A percentile compares a stretch with the other conserved stretches of the same genome.
These are phyloP conservation scores for Picochlorum sp. DNA, from an alignment of 139 green algal species.

Conservation along the genomic window DNA sequence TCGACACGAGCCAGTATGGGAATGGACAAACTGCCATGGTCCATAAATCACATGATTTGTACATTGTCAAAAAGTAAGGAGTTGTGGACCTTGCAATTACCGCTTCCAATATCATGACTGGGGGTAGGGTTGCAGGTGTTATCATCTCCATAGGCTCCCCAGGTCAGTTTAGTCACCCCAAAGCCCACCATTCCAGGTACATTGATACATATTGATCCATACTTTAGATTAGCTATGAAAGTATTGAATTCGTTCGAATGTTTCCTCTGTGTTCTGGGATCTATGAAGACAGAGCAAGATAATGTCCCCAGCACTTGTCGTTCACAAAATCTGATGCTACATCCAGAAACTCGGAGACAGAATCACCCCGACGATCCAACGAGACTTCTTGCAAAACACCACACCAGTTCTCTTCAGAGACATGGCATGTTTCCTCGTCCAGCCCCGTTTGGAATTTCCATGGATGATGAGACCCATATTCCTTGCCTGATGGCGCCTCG, in stretches of 20 bases:
- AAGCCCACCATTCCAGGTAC: conserved; percentile 41
- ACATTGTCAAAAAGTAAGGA: conserved; percentile 63
- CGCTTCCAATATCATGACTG: conserved; percentile 51
- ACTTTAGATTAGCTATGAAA: conserved; percentile 50
- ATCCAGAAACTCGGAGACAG: conserved; percentile 43
- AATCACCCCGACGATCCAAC: conserved; percentile 28
- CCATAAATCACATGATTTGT: conserved; percentile 52
- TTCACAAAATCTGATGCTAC: conserved; percentile 54
- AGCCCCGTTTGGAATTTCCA: conserved; percentile 42
- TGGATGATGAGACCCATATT: conserved; percentile 14
- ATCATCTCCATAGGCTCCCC: conserved; percentile 60
- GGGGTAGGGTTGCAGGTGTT: neutral
- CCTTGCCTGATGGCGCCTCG: conserved; percentile 1
- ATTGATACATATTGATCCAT: conserved; percentile 68
- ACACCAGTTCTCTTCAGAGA: conserved; percentile 65
- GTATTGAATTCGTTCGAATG: conserved; percentile 33
- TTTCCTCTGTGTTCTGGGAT: conserved; percentile 37
- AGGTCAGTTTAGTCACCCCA: conserved; percentile 39
- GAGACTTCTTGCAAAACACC: conserved; percentile 68
- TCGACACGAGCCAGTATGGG: conserved; percentile 47
- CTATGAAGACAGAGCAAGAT: conserved; percentile 43
- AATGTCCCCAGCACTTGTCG: conserved; percentile 57
- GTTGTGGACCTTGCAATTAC: conserved; percentile 74
- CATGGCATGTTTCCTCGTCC: conserved; percentile 29
- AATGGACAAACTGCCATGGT: conserved; percentile 51